Base-by-base conservation (phyloP, 805 yeast species). In the Pichia deserticola region DNA sequence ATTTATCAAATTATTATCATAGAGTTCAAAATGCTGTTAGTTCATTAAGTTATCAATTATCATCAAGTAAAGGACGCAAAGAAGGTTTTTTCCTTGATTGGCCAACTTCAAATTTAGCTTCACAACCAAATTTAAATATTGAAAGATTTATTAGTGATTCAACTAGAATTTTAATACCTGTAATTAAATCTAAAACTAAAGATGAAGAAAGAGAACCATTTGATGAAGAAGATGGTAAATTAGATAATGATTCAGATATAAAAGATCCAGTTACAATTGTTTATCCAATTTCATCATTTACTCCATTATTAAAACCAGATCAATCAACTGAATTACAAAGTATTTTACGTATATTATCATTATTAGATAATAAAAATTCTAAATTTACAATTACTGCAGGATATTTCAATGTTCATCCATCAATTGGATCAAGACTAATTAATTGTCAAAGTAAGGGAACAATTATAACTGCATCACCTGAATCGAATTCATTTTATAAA, bases 341-440 rank as follows among this genome's bases (percentile, higher is more conserved):
- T 0, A 69, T 92, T 34, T 65, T 86, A 38, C 69, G 83, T 33
- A 64, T 86, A 5, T 69, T 87, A 40, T 75, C 87, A 3, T 74
- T 73, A 51, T 69, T 79, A 45, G 79, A 79, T 58, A 70, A 80
- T 39, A 74, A 80, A 29, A 60, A 68, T 11, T 74, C 82, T 30
- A 74, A 73, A 47, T 92, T 96, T 95, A 77, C 86, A 55, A 83
- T 93, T 59, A 93, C 99, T 0, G 97, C 98, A 0, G 99, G 99
- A 2, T 93, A 93, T 64, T 93, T 93, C 72, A 93, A 93, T 65
- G 84, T 93, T 80, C 78, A 84, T 38, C 87, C 95, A 0, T 81
- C 81, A 38, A 82, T 87, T 47, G 82, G 79, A 60, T 67, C 69
- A 13, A 71, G 75, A 30, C 70, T 93, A 32, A 62, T 88, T 35